These are phyloP conservation scores for Ophiostoma tasmaniense DNA, from an alignment of 2,329 filamentous ascomycete species.

Conservation along the genomic window DNA sequence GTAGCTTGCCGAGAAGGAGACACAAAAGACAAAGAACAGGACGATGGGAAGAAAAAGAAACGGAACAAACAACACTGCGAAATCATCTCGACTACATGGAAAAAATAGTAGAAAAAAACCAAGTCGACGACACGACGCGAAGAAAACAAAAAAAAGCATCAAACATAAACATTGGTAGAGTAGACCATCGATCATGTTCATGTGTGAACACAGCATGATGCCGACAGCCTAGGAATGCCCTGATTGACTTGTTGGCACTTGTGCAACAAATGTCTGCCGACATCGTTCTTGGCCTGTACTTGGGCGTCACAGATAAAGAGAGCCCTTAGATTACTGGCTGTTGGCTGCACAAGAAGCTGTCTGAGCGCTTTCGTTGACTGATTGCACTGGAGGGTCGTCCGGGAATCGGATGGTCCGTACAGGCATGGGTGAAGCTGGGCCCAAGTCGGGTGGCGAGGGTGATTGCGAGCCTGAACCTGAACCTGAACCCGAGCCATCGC, in stretches of 20 bases:
- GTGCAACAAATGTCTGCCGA: not conserved
- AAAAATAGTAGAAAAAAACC: slow-evolving; percentile 15
- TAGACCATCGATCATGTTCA: not conserved
- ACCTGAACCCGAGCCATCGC: not conserved
- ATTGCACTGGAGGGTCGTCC: slow-evolving; percentile 27
- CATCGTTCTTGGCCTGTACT: not conserved
- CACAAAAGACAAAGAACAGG: not conserved
- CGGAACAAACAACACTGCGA: not conserved
- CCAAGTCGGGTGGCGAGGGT: not conserved
- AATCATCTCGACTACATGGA: slow-evolving; percentile 1
- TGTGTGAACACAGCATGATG: not conserved
- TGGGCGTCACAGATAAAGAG: not conserved
- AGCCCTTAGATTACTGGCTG: not conserved
- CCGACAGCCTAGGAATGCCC: not conserved
- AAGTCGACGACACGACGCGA: not conserved
- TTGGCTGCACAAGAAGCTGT: not conserved
- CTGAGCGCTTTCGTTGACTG: not conserved
- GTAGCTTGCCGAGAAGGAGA: not conserved
- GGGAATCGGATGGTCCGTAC: slow-evolving; percentile 37
- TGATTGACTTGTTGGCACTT: not conserved
- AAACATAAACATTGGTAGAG: not conserved
- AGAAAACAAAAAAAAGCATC: not conserved
- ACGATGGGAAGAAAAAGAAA: not conserved
- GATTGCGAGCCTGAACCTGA: not conserved
- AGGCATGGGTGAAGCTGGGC: not conserved